Percentiles rank a stretch among this genome's conserved stretches.
phyloP scores from a whole-genome alignment of 257 asterid species.

The Solanum chiquidenum region DNA sequence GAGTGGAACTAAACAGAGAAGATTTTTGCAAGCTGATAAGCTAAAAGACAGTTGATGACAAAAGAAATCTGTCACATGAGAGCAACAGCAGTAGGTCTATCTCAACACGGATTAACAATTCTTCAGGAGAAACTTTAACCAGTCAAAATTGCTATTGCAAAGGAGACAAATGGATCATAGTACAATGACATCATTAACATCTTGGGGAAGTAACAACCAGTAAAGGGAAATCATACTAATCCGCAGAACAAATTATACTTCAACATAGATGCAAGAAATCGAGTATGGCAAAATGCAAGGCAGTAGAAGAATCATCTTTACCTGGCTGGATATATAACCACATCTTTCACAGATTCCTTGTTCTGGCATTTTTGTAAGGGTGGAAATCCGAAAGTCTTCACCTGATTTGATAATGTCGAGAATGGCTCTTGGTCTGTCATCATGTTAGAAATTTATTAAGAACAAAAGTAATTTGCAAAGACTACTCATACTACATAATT shows the following conservation, averaged over 20 bases:
- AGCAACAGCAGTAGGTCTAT: neutral
- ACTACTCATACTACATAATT: neutral
- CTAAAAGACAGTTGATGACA: neutral
- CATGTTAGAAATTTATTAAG: neutral
- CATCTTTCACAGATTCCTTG: conserved; percentile 92
- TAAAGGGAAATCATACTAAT: neutral
- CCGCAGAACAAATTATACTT: neutral
- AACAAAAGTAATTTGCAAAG: neutral
- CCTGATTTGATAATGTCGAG: conserved; percentile 89
- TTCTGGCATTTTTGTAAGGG: conserved; percentile 90
- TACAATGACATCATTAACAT: neutral
- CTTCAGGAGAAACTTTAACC: neutral
- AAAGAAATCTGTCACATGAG: neutral
- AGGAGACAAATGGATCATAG: neutral
- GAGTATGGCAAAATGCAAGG: neutral
- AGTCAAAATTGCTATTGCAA: neutral
- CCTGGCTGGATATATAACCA: conserved; percentile 99
- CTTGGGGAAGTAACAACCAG: neutral
- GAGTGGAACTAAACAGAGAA: neutral
- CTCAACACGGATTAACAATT: neutral
- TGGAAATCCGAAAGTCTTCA: conserved; percentile 89
- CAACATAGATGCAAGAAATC: neutral
- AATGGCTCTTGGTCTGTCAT: conserved; percentile 81
- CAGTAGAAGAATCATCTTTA: conserved; percentile 4
- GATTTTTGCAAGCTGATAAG: neutral